Conservation (phyloP, 164 flowering plant genomes). For the Vitis rotundifolia region DNA sequence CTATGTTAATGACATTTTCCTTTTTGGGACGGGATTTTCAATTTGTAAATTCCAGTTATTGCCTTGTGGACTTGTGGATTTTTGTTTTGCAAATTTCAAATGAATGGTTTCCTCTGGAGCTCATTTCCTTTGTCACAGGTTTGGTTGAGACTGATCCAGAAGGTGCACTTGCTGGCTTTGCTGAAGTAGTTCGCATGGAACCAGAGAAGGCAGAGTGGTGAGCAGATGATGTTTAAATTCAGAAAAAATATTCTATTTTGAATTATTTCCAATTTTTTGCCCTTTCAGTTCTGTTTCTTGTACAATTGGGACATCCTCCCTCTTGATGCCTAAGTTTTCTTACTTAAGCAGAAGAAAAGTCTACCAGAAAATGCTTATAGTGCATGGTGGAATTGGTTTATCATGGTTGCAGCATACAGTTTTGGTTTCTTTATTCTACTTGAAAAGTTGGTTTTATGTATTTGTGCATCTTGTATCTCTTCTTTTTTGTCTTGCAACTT, state of each 20-base stretch:
- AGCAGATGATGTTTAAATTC: constrained; percentile 11
- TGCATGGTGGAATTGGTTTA: background rate
- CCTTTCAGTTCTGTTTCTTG: too few relatives aligned
- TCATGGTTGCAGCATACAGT: background rate
- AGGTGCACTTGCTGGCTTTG: constrained; percentile 92
- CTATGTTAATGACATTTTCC: background rate
- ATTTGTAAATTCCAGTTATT: background rate
- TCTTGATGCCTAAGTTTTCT: too few relatives aligned
- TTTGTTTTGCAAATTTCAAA: background rate
- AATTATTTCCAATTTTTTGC: too few relatives aligned
- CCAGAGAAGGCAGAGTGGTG: constrained; percentile 99
- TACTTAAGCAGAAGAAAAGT: too few relatives aligned
- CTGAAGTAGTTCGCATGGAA: constrained; percentile 95
- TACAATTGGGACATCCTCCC: too few relatives aligned
- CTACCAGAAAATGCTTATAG: background rate
- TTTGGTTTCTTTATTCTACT: background rate
- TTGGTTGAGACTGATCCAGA: constrained; percentile 96
- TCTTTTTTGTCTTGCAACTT: too few relatives aligned
- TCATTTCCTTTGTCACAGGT: constrained; percentile 38
- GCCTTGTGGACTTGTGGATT: background rate
- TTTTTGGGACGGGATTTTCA: background rate
- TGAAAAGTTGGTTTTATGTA: too few relatives aligned
- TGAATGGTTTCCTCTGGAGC: background rate
- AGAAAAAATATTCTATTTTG: too few relatives aligned
- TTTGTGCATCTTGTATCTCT: too few relatives aligned